phyloP scores from a whole-genome alignment of 768 basidiomycete species.

The Pluteus cervinus region DNA sequence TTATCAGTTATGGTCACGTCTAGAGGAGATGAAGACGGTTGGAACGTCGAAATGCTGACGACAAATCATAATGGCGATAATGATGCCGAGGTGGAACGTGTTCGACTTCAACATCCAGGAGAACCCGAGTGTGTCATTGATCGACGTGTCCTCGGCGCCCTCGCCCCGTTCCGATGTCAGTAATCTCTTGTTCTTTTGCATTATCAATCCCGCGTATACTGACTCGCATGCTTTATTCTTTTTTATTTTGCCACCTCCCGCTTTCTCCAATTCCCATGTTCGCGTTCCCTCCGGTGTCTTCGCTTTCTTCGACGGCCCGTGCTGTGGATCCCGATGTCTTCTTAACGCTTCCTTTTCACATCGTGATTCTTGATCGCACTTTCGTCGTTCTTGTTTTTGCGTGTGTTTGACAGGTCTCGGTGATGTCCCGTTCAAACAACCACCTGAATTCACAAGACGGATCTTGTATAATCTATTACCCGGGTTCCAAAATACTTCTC shows the following conservation, averaged over 20 bases:
- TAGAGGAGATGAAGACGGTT: conserved; percentile 37
- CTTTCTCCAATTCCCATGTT: too few species aligned
- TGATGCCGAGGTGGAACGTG: conserved; percentile 56
- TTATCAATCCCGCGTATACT: conserved; percentile 9
- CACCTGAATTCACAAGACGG: conserved; percentile 59
- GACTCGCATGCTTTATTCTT: conserved; percentile 9
- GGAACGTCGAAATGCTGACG: conserved; percentile 60
- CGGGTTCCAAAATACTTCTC: conserved; percentile 53
- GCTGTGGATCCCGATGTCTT: conserved; percentile 7
- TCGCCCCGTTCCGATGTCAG: conserved; percentile 74
- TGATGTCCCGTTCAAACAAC: conserved; percentile 69
- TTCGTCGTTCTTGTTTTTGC: neutral
- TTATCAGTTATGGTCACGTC: conserved; percentile 45
- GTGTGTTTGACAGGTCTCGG: conserved; percentile 45
- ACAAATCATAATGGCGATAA: conserved; percentile 67
- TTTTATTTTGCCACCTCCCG: too few species aligned
- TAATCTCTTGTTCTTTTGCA: conserved; percentile 14
- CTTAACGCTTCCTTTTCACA: conserved; percentile 1
- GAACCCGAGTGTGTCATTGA: conserved; percentile 66
- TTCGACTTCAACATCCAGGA: conserved; percentile 57
- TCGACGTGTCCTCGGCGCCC: conserved; percentile 66
- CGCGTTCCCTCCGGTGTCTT: too few species aligned
- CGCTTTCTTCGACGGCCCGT: too few species aligned
- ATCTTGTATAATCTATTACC: conserved; percentile 63
- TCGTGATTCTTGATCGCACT: neutral